Conservation (phyloP, 495 filamentous ascomycete genomes). For the Hypoxylon lenormandii region DNA sequence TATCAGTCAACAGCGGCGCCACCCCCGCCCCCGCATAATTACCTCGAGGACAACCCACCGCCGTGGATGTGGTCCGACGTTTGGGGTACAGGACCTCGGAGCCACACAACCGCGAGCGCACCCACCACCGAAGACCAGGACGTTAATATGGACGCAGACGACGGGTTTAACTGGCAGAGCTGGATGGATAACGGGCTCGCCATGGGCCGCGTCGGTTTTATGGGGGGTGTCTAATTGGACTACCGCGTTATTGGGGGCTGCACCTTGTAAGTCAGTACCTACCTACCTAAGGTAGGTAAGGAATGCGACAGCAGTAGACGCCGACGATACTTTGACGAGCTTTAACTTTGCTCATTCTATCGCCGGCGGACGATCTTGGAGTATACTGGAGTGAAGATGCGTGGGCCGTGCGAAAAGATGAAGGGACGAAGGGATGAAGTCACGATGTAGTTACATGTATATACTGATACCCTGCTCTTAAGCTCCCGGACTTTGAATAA, state of each 20-base stretch:
- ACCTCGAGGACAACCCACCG: slow-evolving; percentile 53
- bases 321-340: background rate
- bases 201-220: slow-evolving; percentile 47
- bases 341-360: background rate
- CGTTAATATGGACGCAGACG: slow-evolving; percentile 57
- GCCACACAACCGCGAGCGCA: slow-evolving; percentile 19
- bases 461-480: slow-evolving; percentile 40
- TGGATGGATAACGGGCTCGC: slow-evolving; percentile 58
- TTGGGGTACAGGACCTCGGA: slow-evolving; percentile 20
- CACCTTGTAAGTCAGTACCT: background rate
- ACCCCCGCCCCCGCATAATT: slow-evolving; percentile 20
- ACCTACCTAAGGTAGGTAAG: background rate
- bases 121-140: slow-evolving; percentile 50
- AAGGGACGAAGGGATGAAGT: slow-evolving; percentile 4
- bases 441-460: slow-evolving; percentile 21
- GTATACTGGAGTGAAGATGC: background rate
- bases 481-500: slow-evolving; percentile 1
- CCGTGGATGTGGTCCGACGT: slow-evolving; percentile 59
- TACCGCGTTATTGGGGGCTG: background rate
- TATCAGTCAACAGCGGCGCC: slow-evolving; percentile 4
- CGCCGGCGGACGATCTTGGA: background rate
- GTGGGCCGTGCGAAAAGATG: background rate
- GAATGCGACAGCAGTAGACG: background rate
- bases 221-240: slow-evolving; percentile 41
- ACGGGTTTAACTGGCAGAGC: slow-evolving; percentile 62